Evolutionary conservation across 192 early-diverging fungal species (phyloP).

Genomic region (Physocladia obscura): DNA sequence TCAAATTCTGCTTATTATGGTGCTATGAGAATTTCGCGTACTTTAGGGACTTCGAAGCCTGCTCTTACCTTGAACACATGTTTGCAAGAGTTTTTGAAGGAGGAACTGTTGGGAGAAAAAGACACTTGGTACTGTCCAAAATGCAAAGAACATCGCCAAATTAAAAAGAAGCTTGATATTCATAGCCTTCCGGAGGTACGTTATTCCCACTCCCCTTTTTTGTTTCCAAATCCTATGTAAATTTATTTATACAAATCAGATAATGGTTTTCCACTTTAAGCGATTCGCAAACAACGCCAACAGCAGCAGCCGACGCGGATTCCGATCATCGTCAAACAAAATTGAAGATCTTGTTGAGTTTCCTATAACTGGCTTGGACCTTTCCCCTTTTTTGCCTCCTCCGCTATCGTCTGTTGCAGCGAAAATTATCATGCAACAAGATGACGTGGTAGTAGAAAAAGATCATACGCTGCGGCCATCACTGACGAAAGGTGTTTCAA

Average conservation of each 20-base stretch:
- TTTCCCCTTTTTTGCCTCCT: constrained; percentile 60
- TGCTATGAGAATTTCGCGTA: no score
- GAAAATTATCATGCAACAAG: not conserved
- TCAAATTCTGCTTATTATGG: no score
- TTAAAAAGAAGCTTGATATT: constrained; percentile 68
- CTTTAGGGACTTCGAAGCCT: not conserved
- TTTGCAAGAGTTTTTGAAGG: constrained; percentile 60
- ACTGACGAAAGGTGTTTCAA: not conserved
- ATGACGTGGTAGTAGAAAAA: not conserved
- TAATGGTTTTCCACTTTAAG: constrained; percentile 84
- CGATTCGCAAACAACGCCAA: constrained; percentile 80
- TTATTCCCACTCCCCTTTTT: constrained; percentile 44
- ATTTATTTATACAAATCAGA: constrained; percentile 18
- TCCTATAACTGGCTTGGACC: constrained; percentile 69
- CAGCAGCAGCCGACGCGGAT: constrained; percentile 67
- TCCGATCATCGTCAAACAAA: constrained; percentile 62
- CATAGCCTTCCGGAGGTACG: constrained; percentile 62
- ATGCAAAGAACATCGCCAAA: constrained; percentile 50
- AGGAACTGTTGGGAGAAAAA: constrained; percentile 65
- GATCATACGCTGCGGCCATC: constrained; percentile 9
- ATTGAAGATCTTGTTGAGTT: constrained; percentile 74
- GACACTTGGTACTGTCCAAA: constrained; percentile 57
- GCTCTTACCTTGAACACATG: constrained; percentile 35
- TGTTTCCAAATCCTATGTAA: not conserved
- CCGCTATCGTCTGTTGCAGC: not conserved